These are phyloP conservation scores for Erythrophleum fordii DNA, from an alignment of 306 rosid genomes.

Conservation along the genomic window DNA sequence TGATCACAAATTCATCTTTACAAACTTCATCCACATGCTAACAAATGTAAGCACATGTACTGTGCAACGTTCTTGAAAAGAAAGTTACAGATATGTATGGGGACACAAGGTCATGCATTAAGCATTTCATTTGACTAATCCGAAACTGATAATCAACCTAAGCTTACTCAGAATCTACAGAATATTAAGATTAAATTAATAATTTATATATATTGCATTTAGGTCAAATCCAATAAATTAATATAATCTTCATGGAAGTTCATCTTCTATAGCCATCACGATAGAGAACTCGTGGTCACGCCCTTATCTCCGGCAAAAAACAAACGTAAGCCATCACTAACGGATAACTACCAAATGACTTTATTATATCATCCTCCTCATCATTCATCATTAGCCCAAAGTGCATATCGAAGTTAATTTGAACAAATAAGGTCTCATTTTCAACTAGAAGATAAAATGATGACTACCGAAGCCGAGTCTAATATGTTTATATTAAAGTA, in stretches of 20 bases:
- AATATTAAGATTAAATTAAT: background rate
- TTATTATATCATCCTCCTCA: background rate
- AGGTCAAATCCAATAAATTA: background rate
- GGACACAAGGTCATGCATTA: background rate
- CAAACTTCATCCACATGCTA: no score
- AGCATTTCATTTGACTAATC: background rate
- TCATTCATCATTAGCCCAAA: background rate
- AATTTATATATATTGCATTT: background rate
- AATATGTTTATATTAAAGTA: background rate
- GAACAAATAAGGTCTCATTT: background rate
- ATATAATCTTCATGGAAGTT: background rate
- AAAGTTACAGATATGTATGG: no score
- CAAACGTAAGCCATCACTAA: slow-evolving; percentile 1
- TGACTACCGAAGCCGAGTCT: background rate
- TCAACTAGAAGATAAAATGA: slow-evolving; percentile 6
- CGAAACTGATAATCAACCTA: background rate
- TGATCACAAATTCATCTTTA: no score
- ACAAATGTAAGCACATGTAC: no score
- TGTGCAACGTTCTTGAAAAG: no score
- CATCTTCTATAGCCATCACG: background rate
- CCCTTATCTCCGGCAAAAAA: background rate
- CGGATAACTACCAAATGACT: slow-evolving; percentile 5
- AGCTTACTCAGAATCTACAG: background rate
- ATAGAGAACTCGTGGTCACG: background rate
- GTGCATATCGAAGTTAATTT: background rate